Conservation (phyloP, 1,284 basidiomycete species). For the Apiotrichum veenhuisii region DNA sequence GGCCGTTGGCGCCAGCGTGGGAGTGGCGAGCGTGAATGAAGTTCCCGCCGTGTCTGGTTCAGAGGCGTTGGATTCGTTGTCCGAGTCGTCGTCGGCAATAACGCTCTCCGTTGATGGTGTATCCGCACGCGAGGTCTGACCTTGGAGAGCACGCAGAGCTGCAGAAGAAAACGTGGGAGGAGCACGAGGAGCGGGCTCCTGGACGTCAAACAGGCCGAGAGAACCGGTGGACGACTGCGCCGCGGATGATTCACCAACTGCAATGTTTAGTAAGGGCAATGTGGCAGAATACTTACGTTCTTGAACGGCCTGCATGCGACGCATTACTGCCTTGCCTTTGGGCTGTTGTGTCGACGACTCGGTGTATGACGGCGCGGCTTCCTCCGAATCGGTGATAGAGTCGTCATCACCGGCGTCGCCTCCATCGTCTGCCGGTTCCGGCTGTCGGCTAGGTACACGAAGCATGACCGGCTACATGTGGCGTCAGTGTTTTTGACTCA, state of each 20-base stretch:
- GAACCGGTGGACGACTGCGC: neutral
- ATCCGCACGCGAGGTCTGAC: neutral
- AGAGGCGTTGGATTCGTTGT: neutral
- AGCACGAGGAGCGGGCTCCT: neutral
- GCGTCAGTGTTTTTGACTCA: neutral
- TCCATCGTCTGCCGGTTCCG: conserved; percentile 29
- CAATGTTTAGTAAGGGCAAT: neutral
- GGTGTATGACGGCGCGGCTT: neutral
- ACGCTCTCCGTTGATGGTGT: neutral
- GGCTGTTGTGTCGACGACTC: neutral
- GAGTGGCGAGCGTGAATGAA: conserved; percentile 10
- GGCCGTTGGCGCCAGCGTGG: neutral
- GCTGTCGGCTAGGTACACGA: conserved; percentile 6
- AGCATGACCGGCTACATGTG: conserved; percentile 43
- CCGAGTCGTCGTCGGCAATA: conserved; percentile 3
- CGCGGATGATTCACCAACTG: neutral
- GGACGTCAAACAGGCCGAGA: neutral
- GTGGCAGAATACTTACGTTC: neutral
- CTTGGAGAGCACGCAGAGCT: neutral
- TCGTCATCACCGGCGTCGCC: conserved; percentile 23
- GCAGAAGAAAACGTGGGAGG: neutral
- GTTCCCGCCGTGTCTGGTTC: conserved; percentile 6
- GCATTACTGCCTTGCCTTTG: conserved; percentile 2
- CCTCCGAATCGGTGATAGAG: conserved; percentile 9
- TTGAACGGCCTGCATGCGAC: neutral